A percentile compares a stretch with the other conserved stretches of the same genome.
Conservation (phyloP, 2,329 filamentous ascomycete genomes). For the Ceratocystis diversiconidia region DNA sequence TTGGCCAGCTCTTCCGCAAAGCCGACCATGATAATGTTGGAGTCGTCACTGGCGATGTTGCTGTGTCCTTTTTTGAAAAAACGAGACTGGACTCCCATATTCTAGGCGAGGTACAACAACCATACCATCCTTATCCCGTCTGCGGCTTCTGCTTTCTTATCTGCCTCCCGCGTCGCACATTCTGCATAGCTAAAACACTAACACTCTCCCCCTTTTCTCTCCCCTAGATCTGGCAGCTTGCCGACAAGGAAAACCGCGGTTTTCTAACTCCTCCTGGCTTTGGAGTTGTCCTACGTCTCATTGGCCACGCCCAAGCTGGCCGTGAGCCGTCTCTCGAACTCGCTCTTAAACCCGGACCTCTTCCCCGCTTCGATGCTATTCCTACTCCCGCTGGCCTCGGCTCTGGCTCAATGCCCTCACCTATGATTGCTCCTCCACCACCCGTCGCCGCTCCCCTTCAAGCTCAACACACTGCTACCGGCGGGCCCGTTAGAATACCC, state of each 20-base stretch:
- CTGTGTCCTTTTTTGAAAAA: conserved; percentile 96
- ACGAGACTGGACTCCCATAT: conserved; percentile 75
- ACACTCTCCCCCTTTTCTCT: neutral
- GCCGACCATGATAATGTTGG: conserved; percentile 85
- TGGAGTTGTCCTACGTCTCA: conserved; percentile 80
- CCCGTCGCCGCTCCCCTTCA: conserved; percentile 34
- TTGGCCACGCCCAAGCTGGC: conserved; percentile 86
- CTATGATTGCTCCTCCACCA: conserved; percentile 28
- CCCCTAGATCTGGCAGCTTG: conserved; percentile 90
- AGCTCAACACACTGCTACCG: conserved; percentile 45
- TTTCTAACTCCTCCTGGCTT: conserved; percentile 88
- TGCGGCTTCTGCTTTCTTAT: neutral
- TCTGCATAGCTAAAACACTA: neutral
- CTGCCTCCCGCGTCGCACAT: conserved; percentile 1
- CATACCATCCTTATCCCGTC: neutral
- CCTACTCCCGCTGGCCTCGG: conserved; percentile 11
- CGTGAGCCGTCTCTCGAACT: conserved; percentile 67
- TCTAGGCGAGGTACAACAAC: conserved; percentile 61
- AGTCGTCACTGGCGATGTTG: conserved; percentile 88
- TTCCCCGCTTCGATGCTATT: conserved; percentile 67
- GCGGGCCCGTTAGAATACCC: conserved; percentile 64
- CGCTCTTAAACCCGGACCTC: conserved; percentile 70
- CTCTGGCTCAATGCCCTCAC: conserved; percentile 20
- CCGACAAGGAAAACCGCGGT: conserved; percentile 89
- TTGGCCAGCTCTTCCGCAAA: conserved; percentile 82